These are phyloP conservation scores for Jimgerdemannia flammicorona DNA, from an alignment of 192 early-diverging fungal species.

Conservation along the genomic window DNA sequence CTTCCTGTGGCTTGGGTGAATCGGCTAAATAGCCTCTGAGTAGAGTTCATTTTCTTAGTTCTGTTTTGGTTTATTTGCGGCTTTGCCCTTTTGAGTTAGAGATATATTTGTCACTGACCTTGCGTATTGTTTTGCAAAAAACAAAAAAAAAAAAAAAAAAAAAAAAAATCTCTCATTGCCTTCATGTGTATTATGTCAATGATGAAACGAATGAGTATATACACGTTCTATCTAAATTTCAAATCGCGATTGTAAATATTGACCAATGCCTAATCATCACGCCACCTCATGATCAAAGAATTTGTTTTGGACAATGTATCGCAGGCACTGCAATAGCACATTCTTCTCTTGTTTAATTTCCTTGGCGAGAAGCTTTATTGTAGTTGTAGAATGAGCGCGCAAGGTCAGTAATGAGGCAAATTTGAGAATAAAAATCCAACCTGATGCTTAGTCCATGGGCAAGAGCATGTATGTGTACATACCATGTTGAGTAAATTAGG, in stretches of 20 bases:
- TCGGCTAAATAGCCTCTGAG: neutral
- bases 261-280: too few species aligned
- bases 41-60: neutral
- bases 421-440: too few species aligned
- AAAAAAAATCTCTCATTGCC: neutral
- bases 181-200: too few species aligned
- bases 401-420: too few species aligned
- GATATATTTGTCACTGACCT: neutral
- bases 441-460: too few species aligned
- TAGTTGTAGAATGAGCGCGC: too few species aligned
- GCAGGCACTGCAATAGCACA: slow-evolving; percentile 56
- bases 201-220: too few species aligned
- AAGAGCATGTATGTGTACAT: neutral
- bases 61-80: neutral
- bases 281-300: slow-evolving; percentile 37
- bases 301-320: slow-evolving; percentile 53
- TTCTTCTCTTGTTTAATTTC: slow-evolving; percentile 62
- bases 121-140: too few species aligned
- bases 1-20: neutral
- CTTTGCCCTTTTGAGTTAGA: neutral
- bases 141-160: neutral
- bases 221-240: too few species aligned
- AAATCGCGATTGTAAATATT: too few species aligned
- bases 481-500: slow-evolving; percentile 41
- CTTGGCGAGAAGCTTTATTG: slow-evolving; percentile 26